Base-by-base conservation (phyloP, 768 basidiomycete species). In the Pleurotus cornucopiae region DNA sequence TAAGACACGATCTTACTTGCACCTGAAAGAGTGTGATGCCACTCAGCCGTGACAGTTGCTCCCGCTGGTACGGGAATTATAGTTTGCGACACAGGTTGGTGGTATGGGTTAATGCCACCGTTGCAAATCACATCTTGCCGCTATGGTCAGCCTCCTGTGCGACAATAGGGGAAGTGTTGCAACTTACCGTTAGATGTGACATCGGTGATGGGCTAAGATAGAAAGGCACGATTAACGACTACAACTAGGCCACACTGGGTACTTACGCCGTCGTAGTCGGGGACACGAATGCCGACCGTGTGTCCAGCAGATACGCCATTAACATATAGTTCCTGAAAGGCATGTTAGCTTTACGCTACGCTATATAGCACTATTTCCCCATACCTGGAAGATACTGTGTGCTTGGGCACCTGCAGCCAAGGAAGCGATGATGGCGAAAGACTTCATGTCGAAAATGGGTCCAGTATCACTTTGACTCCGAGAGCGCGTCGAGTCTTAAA, bases 81-180 rank as follows among this genome's bases (percentile, higher is more conserved):
- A 0, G 68, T 67, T 23, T 64, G 66, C 3, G 78, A 80, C 12
- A 81, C 64, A 4, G 79, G 80, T 56, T 71, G 68, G 53, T 75
- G 74, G 64, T 79, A 81, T 4, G 79, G 80, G 63, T 82, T 83
- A 60, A 80, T 79, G 13, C 80, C 81, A 18, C 82, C 80, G 49
- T 84, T 84, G 73, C 83, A 84, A 56, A 83, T 83, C 38, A 76
- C 54, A 60, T 53, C 51, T 53, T 25, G 23, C 11, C 34, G 20
- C 26, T 6, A 11, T 52, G 18, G 12, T 40, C 7, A 40, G 6
- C 2, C 39, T 2, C 9, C 30, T 9, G 39, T 38, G 49, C 3
- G 13, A n/a, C 3, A 39, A 20, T 16, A 14, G 6, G 5, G n/a
- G 2, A 11, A 13, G 18, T 13, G 11, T 9, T 21, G 14, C 20